Evolutionary conservation across 2,329 filamentous ascomycete species (phyloP).

Genomic region (Trichophyton verrucosum): DNA sequence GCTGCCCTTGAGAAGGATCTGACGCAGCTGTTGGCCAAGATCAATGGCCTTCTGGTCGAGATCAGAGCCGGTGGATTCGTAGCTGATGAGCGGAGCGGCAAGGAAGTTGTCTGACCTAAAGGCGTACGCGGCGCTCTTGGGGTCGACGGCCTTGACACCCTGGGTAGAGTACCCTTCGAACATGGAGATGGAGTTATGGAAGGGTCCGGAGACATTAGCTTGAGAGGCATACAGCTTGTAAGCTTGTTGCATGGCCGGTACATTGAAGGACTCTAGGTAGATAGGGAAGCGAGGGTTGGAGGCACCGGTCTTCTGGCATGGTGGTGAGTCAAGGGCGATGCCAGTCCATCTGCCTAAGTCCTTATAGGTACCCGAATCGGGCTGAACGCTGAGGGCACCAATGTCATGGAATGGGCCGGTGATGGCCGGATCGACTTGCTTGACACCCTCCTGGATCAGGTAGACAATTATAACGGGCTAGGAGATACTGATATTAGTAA

Average conservation of each 20-base stretch:
- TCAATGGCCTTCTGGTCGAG: constrained; percentile 16
- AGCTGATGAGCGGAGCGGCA: constrained; percentile 22
- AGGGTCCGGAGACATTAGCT: constrained; percentile 20
- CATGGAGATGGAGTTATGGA: constrained; percentile 39
- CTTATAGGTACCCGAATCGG: constrained; percentile 31
- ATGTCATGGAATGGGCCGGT: constrained; percentile 35
- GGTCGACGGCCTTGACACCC: constrained; percentile 31
- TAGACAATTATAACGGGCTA: constrained; percentile 23
- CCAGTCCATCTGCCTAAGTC: constrained; percentile 37
- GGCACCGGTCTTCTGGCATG: constrained; percentile 33
- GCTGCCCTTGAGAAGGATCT: constrained; percentile 18
- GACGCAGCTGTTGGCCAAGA: constrained; percentile 22
- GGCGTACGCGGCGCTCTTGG: constrained; percentile 34
- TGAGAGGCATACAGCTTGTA: constrained; percentile 29
- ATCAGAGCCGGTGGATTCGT: constrained; percentile 17
- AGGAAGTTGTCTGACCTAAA: constrained; percentile 37
- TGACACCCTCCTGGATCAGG: constrained; percentile 26
- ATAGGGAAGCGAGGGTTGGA: constrained; percentile 36
- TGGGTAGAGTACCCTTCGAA: constrained; percentile 43
- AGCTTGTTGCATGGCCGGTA: constrained; percentile 24
- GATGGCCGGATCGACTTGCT: constrained; percentile 30
- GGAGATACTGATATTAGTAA: not conserved
- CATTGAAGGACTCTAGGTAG: constrained; percentile 32
- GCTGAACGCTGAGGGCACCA: constrained; percentile 23
- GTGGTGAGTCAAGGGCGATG: constrained; percentile 25